Conservation (phyloP, 2,329 filamentous ascomycete genomes). For the Thermomyces lanuginosus region DNA sequence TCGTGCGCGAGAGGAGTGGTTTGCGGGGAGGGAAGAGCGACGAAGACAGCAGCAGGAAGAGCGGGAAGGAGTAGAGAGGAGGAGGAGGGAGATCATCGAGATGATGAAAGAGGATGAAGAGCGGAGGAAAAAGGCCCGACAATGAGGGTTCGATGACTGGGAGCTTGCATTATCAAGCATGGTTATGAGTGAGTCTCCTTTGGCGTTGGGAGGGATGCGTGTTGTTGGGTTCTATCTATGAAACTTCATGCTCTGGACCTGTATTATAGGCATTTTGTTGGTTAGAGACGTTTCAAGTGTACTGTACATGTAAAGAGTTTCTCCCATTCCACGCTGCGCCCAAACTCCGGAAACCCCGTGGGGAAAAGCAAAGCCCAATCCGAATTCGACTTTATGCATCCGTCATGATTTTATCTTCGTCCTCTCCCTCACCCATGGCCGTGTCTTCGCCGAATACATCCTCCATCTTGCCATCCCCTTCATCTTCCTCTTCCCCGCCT, state of each 20-base stretch:
- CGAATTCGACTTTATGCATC: slow-evolving; percentile 27
- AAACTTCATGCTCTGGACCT: too few species aligned
- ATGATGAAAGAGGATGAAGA: slow-evolving; percentile 26
- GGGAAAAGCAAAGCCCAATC: too few species aligned
- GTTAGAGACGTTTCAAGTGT: too few species aligned
- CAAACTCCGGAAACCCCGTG: too few species aligned
- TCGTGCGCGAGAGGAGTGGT: slow-evolving; percentile 85
- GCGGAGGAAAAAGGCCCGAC: slow-evolving; percentile 6
- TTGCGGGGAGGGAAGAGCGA: slow-evolving; percentile 56
- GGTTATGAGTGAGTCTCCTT: too few species aligned
- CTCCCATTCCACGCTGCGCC: too few species aligned
- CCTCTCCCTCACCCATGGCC: slow-evolving; percentile 21
- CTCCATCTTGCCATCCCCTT: slow-evolving; percentile 32
- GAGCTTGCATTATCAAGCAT: too few species aligned
- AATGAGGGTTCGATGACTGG: too few species aligned
- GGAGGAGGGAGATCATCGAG: slow-evolving; percentile 25
- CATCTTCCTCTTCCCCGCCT: slow-evolving; percentile 23
- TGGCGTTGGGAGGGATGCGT: too few species aligned
- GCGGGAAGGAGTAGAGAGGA: slow-evolving; percentile 26
- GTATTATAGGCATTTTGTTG: too few species aligned
- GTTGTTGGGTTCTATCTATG: too few species aligned
- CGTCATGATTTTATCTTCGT: slow-evolving; percentile 27
- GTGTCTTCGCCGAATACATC: slow-evolving; percentile 31
- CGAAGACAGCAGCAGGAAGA: slow-evolving; percentile 50
- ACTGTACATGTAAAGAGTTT: too few species aligned